Conservation (phyloP, 2,329 filamentous ascomycete species). For the Beauveria brongniartii region DNA sequence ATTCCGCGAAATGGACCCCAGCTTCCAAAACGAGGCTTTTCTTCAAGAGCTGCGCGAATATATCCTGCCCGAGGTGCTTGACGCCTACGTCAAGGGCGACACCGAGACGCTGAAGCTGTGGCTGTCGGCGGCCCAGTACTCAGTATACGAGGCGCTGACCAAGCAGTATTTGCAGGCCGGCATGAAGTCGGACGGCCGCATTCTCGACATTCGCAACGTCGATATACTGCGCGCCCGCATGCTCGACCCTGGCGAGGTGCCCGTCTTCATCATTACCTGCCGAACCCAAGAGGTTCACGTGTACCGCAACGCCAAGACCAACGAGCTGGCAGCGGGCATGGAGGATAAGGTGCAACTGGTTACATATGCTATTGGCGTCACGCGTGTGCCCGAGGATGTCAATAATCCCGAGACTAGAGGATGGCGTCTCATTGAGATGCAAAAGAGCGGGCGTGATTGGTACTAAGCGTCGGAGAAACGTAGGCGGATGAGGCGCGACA, state of each 20-base stretch:
- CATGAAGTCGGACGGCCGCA: conserved; percentile 88
- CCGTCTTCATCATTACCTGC: conserved; percentile 95
- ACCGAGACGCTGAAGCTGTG: conserved; percentile 84
- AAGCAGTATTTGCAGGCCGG: conserved; percentile 93
- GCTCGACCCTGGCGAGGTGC: conserved; percentile 77
- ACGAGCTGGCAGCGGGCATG: conserved; percentile 89
- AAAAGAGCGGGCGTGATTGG: conserved; percentile 93
- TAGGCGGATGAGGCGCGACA: background rate
- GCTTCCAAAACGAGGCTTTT: conserved; percentile 92
- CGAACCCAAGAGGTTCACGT: conserved; percentile 97
- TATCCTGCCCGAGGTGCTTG: conserved; percentile 91
- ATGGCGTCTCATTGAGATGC: conserved; percentile 96
- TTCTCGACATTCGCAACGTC: conserved; percentile 90
- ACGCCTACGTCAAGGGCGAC: conserved; percentile 97
- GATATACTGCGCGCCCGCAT: conserved; percentile 77
- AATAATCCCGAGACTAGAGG: conserved; percentile 94
- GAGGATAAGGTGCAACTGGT: conserved; percentile 98
- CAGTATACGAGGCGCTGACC: conserved; percentile 91
- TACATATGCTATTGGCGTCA: conserved; percentile 96
- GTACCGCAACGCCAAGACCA: conserved; percentile 85
- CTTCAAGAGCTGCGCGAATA: conserved; percentile 94
- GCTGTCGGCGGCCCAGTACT: conserved; percentile 93
- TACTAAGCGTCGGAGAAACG: conserved; percentile 30
- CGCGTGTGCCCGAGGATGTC: conserved; percentile 86
- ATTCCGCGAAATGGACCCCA: conserved; percentile 90